A percentile compares a stretch with the other conserved stretches of the same genome.
Evolutionary conservation across 495 filamentous ascomycete species (phyloP).

Genomic region (Trichoderma virens): DNA sequence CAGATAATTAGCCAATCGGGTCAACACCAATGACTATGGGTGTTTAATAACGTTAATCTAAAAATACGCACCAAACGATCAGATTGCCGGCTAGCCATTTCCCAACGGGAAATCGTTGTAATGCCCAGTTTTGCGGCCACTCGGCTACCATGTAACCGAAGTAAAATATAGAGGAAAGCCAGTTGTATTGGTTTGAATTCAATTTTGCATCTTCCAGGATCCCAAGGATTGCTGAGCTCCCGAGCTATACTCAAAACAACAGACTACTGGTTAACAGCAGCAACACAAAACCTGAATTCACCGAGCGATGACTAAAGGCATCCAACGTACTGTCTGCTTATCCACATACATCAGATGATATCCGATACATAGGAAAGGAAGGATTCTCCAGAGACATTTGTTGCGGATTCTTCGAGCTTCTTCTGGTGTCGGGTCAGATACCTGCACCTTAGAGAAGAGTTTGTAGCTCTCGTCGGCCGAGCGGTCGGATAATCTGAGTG

Average conservation of each 20-base stretch:
- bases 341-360: slow-evolving; percentile 41
- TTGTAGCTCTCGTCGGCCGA: slow-evolving; percentile 39
- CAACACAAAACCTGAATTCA: too few species aligned
- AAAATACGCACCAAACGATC: slow-evolving; percentile 26
- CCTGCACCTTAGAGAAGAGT: slow-evolving; percentile 33
- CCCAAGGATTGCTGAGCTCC: slow-evolving; percentile 31
- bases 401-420: slow-evolving; percentile 31
- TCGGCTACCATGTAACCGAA: slow-evolving; percentile 28
- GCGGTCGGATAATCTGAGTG: slow-evolving; percentile 28
- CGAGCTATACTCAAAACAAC: slow-evolving; percentile 21
- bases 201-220: slow-evolving; percentile 24
- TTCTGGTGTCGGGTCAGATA: slow-evolving; percentile 28
- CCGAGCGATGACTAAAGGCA: neutral
- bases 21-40: neutral
- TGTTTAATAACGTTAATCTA: neutral
- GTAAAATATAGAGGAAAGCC: slow-evolving; percentile 24
- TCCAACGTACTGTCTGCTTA: slow-evolving; percentile 33
- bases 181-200: slow-evolving; percentile 25
- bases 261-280: neutral
- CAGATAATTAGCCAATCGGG: neutral
- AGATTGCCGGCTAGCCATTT: slow-evolving; percentile 35
- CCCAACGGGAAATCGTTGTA: slow-evolving; percentile 33
- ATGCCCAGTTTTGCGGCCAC: slow-evolving; percentile 35
- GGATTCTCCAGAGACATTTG: slow-evolving; percentile 32
- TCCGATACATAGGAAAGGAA: slow-evolving; percentile 36